Conservation (phyloP, 306 rosid genomes). For the Casuarina cunninghamiana region DNA sequence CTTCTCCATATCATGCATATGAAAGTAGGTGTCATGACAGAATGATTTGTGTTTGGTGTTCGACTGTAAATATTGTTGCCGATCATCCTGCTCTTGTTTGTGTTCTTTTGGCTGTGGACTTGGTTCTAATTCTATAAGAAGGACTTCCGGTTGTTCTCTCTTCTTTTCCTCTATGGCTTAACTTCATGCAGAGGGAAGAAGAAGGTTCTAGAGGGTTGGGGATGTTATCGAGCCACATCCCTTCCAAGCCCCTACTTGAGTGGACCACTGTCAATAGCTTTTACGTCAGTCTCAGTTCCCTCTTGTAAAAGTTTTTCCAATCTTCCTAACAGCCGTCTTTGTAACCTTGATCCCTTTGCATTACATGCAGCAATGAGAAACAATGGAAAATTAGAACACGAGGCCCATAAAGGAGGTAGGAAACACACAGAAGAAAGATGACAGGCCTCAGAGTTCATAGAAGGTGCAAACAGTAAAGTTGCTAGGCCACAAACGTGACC, state of each 20-base stretch:
- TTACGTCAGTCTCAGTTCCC: neutral
- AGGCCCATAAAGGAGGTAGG: neutral
- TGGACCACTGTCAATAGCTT: neutral
- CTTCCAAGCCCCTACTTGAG: neutral
- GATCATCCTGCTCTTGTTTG: slow-evolving; percentile 2
- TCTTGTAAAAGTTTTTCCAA: neutral
- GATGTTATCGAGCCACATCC: neutral
- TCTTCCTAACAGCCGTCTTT: neutral
- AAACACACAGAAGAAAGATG: neutral
- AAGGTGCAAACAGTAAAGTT: neutral
- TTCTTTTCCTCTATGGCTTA: neutral
- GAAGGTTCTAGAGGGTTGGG: neutral
- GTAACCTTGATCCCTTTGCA: neutral
- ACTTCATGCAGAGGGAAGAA: neutral
- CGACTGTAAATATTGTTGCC: slow-evolving; percentile 22
- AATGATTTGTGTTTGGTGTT: neutral
- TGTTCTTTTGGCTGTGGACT: neutral
- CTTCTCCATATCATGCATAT: neutral
- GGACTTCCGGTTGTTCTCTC: neutral
- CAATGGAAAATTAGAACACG: neutral
- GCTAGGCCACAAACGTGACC: neutral
- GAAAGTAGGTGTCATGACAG: neutral
- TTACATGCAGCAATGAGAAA: neutral
- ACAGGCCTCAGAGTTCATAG: neutral
- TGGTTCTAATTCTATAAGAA: neutral